Percentiles rank a stretch among this genome's conserved stretches.
phyloP scores from a whole-genome alignment of 805 yeast species.

The Candida wancherniae region DNA sequence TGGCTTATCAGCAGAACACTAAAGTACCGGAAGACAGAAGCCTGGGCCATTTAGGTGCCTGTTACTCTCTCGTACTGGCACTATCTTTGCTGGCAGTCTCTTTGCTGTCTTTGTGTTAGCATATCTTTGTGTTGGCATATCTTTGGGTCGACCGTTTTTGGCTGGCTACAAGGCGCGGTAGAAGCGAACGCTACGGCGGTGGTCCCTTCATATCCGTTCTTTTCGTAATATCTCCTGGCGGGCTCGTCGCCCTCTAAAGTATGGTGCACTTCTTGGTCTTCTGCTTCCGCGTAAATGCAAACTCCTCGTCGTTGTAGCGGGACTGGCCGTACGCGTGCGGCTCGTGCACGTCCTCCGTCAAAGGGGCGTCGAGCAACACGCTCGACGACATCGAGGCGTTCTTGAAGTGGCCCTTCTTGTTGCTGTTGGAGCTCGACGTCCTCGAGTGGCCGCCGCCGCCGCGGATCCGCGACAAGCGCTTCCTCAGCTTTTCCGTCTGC shows the following conservation, averaged over 20 bases:
- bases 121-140: background rate
- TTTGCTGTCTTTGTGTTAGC: background rate
- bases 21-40: too few species aligned
- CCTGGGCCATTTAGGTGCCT: background rate
- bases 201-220: too few species aligned
- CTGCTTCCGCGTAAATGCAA: slow-evolving; percentile 34
- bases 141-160: too few species aligned
- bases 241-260: slow-evolving; percentile 3
- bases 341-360: slow-evolving; percentile 36
- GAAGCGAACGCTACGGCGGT: too few species aligned
- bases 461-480: slow-evolving; percentile 31
- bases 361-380: slow-evolving; percentile 35
- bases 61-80: background rate
- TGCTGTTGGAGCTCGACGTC: slow-evolving; percentile 15
- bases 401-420: slow-evolving; percentile 34
- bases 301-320: slow-evolving; percentile 37
- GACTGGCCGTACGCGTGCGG: slow-evolving; percentile 16
- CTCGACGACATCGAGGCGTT: slow-evolving; percentile 34
- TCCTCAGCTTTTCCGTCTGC: slow-evolving; percentile 32
- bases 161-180: too few species aligned
- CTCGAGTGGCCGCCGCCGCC: slow-evolving; percentile 20
- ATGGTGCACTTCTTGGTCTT: slow-evolving; percentile 32
- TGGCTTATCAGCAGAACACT: too few species aligned
- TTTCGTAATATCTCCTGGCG: too few species aligned
- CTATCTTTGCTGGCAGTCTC: background rate